Evolutionary conservation across 225 moss, liverwort and hornwort species (phyloP).

Genomic region (Ulota crispa): DNA sequence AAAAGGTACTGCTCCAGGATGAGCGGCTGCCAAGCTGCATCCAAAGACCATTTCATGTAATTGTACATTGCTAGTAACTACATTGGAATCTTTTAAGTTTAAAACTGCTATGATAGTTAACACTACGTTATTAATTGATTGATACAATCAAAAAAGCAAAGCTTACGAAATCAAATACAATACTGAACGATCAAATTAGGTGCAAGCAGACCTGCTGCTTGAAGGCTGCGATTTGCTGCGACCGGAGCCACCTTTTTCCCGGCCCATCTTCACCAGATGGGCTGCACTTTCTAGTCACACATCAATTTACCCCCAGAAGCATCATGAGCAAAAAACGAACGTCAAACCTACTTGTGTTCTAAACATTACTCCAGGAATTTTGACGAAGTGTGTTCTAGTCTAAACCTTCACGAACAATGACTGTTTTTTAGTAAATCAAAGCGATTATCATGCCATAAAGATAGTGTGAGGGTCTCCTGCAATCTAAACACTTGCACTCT

Average conservation of each 20-base stretch:
- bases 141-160: not conserved
- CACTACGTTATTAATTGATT: not conserved
- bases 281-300: conserved; percentile 24
- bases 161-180: not conserved
- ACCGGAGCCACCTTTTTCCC: conserved; percentile 64
- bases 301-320: not conserved
- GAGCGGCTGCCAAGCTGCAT: conserved; percentile 75
- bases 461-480: not conserved
- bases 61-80: not conserved
- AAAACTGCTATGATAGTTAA: not conserved
- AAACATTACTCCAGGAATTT: not conserved
- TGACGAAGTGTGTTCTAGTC: not conserved
- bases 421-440: not conserved
- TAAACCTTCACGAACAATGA: not conserved
- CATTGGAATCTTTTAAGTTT: not conserved
- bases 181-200: not conserved
- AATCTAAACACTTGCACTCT: not conserved
- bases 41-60: not conserved
- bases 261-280: conserved; percentile 66
- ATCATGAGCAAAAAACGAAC: not conserved
- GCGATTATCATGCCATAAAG: not conserved
- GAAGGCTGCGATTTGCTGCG: conserved; percentile 88
- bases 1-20: conserved; percentile 60
- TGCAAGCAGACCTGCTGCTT: conserved; percentile 80
- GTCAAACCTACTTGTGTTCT: not conserved